Evolutionary conservation across 2,329 filamentous ascomycete species (phyloP).

Genomic region (Pestalotiopsis sp.): DNA sequence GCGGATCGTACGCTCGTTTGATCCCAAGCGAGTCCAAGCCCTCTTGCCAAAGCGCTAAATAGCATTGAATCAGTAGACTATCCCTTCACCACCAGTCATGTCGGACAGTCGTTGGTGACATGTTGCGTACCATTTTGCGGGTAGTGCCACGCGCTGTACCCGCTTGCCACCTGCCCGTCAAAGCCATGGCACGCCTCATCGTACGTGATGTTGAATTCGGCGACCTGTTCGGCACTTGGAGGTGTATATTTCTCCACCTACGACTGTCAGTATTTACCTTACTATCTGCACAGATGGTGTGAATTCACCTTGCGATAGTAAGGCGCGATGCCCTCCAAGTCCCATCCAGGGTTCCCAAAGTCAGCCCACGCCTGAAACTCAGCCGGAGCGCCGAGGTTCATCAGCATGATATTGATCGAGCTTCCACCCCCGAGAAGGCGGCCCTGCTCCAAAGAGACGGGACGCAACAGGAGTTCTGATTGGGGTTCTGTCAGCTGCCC

Average conservation of each 20-base stretch:
- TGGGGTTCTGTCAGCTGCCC: neutral
- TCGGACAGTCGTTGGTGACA: neutral
- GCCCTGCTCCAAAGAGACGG: constrained; percentile 10
- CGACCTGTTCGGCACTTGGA: constrained; percentile 2
- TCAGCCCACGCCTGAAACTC: constrained; percentile 17
- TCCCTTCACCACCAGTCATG: no score
- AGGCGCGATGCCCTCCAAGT: constrained; percentile 24
- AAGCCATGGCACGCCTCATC: constrained; percentile 5
- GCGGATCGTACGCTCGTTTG: neutral
- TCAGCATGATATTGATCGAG: constrained; percentile 16
- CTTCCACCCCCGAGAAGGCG: constrained; percentile 20
- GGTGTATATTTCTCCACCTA: neutral
- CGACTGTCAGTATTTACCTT: neutral
- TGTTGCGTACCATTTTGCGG: constrained; percentile 6
- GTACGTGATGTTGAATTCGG: neutral
- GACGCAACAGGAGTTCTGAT: neutral
- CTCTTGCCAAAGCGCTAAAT: neutral
- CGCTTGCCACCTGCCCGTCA: constrained; percentile 6
- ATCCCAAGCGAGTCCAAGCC: neutral
- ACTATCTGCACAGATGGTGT: neutral
- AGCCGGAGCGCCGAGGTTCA: constrained; percentile 13
- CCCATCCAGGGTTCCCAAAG: constrained; percentile 22
- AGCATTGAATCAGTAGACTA: no score
- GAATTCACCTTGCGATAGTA: constrained; percentile 37
- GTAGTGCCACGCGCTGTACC: constrained; percentile 11